Base-by-base conservation (phyloP, 139 green algal genomes). In the Nannochloris sp. region DNA sequence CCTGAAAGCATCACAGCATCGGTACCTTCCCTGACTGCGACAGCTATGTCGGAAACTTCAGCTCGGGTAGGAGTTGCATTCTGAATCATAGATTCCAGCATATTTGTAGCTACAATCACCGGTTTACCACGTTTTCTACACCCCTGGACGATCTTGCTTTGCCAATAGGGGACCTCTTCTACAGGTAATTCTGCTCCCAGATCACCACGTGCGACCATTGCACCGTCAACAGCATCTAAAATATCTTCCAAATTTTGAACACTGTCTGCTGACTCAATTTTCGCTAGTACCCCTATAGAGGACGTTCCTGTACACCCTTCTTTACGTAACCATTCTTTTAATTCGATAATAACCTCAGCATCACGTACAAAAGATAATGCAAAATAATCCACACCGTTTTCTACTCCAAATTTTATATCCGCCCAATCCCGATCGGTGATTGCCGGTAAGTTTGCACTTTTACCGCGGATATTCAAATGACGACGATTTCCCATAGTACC, bases 391-490 rank as follows among this genome's bases (percentile, higher is more conserved):
- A 92, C 85, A 6, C 85, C 82, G 27, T 80, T 70, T 37, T 86
- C 76, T 5, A 86, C 37, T 14, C 78, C 81, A 56, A 82, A 82
- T 70, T 87, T 75, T 31, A 94, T 70, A 77, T 94, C 87, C 7
- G 80, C 71, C 86, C 85, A 91, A 72, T 93, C 86, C 48, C 80
- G 76, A 19, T 92, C 86, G 25, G 86, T 92, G 70, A 94, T 91
- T 61, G 83, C 80, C 0, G 87, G 87, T 47, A 94, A 75, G 37
- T 84, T 91, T 59, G 87, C 87, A 27, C 61, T 81, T 73, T 92
- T 92, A 53, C 87, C 87, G 24, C 87, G 72, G 53, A 94, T 83
- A 74, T 94, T 94, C 27, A 94, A 77, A 71, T 94, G 87, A 23
- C 87, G 74, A 53, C 78, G 63, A 4, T 67, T 84, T 10, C 75